Percentiles rank a stretch among this genome's conserved stretches.
Conservation (phyloP, 139 green algal genomes). For the Micractinium conductrix region DNA sequence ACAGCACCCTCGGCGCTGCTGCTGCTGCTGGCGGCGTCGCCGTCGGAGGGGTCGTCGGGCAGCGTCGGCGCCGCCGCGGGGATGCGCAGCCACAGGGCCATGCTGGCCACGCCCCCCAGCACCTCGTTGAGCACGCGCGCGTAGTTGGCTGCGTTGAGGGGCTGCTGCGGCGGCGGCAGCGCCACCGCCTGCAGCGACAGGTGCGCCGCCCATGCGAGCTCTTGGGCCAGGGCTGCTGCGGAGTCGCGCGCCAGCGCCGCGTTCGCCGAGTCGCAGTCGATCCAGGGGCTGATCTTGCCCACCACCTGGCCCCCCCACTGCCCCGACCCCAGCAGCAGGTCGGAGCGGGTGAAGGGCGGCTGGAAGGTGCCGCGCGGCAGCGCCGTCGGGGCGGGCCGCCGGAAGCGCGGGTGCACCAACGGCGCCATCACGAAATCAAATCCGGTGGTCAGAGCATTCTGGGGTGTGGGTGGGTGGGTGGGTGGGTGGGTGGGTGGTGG, state of each 20-base stretch:
- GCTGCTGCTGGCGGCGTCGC: not conserved
- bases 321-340: conserved; percentile 73
- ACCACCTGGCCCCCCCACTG: conserved; percentile 82
- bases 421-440: conserved; percentile 94
- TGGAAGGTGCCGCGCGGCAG: conserved; percentile 30
- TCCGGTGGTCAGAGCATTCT: conserved; percentile 71
- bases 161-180: conserved; percentile 59
- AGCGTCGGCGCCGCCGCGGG: conserved; percentile 45
- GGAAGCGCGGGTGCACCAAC: conserved; percentile 65
- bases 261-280: conserved; percentile 76
- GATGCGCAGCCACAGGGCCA: conserved; percentile 90
- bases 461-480: conserved; percentile 16
- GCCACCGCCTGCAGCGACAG: conserved; percentile 90
- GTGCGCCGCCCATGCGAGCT: conserved; percentile 95
- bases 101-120: conserved; percentile 67
- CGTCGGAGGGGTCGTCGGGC: conserved; percentile 9
- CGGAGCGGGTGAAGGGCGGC: conserved; percentile 64
- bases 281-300: conserved; percentile 78
- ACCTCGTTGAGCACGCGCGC: conserved; percentile 79
- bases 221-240: conserved; percentile 68
- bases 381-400: conserved; percentile 40
- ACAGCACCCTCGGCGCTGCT: not conserved
- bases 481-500: too few species aligned
- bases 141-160: conserved; percentile 65
- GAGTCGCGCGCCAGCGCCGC: conserved; percentile 50